Evolutionary conservation across 805 yeast species (phyloP).

Genomic region (Starmerella ratchasimensis): DNA sequence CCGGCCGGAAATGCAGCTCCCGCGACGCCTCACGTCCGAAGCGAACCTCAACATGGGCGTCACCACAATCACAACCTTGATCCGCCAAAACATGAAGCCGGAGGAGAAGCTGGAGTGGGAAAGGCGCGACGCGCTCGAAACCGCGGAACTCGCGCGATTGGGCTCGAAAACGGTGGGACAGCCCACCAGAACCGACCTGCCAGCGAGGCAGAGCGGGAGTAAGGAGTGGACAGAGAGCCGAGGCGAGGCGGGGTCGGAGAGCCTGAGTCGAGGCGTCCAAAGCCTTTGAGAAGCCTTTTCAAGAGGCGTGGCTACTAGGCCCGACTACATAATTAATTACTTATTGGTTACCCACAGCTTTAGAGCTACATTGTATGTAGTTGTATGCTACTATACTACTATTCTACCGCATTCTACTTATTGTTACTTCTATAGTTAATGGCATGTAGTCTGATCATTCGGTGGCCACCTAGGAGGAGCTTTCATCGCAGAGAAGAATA

Average conservation of each 20-base stretch:
- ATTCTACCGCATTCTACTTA: too few relatives aligned
- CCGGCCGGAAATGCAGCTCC: constrained; percentile 31
- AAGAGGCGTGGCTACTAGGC: too few relatives aligned
- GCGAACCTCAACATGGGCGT: constrained; percentile 15
- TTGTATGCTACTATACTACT: too few relatives aligned
- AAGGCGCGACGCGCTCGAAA: constrained; percentile 19
- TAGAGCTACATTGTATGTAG: too few relatives aligned
- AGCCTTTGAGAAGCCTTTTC: neutral
- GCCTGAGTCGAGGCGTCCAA: neutral
- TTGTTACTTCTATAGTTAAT: neutral
- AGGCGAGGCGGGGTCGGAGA: constrained; percentile 54
- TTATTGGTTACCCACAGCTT: too few relatives aligned
- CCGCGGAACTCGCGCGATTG: constrained; percentile 19
- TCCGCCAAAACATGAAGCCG: constrained; percentile 13
- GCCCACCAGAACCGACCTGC: neutral
- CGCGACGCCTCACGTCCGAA: constrained; percentile 37
- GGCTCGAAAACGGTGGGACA: neutral
- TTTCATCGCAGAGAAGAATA: too few relatives aligned
- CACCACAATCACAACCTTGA: constrained; percentile 23
- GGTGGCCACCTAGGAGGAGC: too few relatives aligned
- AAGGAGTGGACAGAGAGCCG: constrained; percentile 61
- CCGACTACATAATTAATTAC: too few relatives aligned
- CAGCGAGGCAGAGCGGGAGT: constrained; percentile 63
- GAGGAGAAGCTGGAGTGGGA: constrained; percentile 17
- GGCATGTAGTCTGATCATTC: neutral